Evolutionary conservation across 179 eudicot species (phyloP).

Genomic region (Silene noctiflora): DNA sequence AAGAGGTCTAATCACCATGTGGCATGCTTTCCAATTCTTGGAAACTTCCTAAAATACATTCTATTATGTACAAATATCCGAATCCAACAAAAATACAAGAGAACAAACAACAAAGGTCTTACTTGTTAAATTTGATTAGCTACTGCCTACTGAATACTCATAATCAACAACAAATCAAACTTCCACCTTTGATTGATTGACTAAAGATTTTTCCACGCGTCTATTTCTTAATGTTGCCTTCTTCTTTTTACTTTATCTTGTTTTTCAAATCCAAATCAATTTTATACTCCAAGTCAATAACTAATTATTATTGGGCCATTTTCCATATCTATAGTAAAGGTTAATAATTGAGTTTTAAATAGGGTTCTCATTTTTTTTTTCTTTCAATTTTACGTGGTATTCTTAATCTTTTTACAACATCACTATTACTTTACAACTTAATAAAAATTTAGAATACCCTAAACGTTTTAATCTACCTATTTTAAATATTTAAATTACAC

Average conservation of each 20-base stretch:
- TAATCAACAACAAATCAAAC: not conserved
- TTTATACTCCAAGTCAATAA: not conserved
- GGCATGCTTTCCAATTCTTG: slow-evolving; percentile 9
- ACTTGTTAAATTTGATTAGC: not conserved
- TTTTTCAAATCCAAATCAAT: not conserved
- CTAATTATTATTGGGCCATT: too few species aligned
- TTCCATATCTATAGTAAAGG: not conserved
- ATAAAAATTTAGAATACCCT: too few species aligned
- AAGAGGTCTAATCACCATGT: slow-evolving; percentile 5
- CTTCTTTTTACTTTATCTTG: not conserved
- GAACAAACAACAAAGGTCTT: too few species aligned
- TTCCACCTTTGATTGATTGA: slow-evolving; percentile 8
- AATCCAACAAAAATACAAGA: too few species aligned
- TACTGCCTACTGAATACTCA: not conserved
- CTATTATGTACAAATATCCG: too few species aligned
- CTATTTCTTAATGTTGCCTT: not conserved
- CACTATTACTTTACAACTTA: too few species aligned
- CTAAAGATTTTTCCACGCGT: slow-evolving; percentile 13
- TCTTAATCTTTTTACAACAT: too few species aligned
- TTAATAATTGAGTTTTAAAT: not conserved
- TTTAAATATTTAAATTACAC: too few species aligned
- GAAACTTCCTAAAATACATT: slow-evolving; percentile 13
- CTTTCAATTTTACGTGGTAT: too few species aligned
- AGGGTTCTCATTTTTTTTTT: too few species aligned
- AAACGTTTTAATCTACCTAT: too few species aligned